Conservation (phyloP, 805 yeast species). For the Ogataea ganodermae region DNA sequence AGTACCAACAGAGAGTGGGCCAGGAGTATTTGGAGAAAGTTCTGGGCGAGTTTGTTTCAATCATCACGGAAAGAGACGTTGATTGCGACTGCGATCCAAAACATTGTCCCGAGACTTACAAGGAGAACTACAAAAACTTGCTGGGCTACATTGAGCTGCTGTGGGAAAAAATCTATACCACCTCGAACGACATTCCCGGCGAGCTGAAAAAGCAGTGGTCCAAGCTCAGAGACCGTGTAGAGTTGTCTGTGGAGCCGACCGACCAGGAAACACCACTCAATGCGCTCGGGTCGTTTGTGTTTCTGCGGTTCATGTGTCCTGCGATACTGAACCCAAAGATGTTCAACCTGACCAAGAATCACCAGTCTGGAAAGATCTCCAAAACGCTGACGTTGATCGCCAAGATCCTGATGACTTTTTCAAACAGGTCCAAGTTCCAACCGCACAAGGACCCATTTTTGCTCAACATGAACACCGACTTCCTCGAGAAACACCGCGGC, state of each 20-base stretch:
- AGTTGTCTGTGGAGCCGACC: slow-evolving; percentile 56
- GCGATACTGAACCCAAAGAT: slow-evolving; percentile 88
- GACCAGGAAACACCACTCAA: slow-evolving; percentile 57
- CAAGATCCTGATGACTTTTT: slow-evolving; percentile 74
- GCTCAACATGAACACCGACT: slow-evolving; percentile 61
- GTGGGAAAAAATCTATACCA: slow-evolving; percentile 65
- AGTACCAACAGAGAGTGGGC: slow-evolving; percentile 74
- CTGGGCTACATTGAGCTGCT: slow-evolving; percentile 47
- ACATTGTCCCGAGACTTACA: slow-evolving; percentile 36
- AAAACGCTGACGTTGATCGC: slow-evolving; percentile 81
- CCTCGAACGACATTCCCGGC: slow-evolving; percentile 75
- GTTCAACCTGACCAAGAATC: slow-evolving; percentile 68
- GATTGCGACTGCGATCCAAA: slow-evolving; percentile 83
- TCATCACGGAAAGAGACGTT: slow-evolving; percentile 48
- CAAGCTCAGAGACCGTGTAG: slow-evolving; percentile 63
- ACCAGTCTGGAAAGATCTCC: slow-evolving; percentile 70
- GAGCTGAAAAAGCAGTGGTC: slow-evolving; percentile 66
- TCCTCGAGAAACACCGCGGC: slow-evolving; percentile 55
- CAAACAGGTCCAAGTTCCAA: slow-evolving; percentile 71
- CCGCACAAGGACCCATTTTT: slow-evolving; percentile 85
- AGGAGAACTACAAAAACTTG: slow-evolving; percentile 42
- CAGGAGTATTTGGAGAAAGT: slow-evolving; percentile 73
- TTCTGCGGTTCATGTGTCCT: slow-evolving; percentile 85
- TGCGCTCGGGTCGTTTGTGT: slow-evolving; percentile 80
- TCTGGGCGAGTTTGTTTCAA: slow-evolving; percentile 66